Evolutionary conservation across 495 filamentous ascomycete genomes (phyloP), one percentile per base, ranked within the genome.

Genomic region (Penicillium odoratum): DNA sequence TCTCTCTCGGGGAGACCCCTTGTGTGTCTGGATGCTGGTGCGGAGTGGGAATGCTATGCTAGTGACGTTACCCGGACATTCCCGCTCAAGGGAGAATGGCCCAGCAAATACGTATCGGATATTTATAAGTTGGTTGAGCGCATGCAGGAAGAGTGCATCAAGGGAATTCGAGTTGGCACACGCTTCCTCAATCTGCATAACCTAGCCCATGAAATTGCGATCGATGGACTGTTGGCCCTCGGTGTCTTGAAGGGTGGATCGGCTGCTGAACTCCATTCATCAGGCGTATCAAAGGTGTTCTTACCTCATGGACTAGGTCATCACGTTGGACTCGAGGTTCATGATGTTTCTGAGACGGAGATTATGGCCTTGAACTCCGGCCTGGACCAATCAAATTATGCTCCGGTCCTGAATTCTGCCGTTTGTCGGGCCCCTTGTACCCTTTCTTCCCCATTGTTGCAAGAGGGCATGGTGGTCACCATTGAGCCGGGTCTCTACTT

Each of bases 401-500:
- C 59, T 15, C 53, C 60, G 5, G 57, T 68, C 26, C 53, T 74
- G 42, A 64, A 62, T 11, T 57, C 70, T 13, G 34, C 63, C 18
- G 51, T 55, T 10, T 62, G 57, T 51, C 65, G 62, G 26, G 56
- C 70, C 2, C 69, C 71, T 26, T 70, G 71, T 40, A 69, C 67
- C 4, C 30, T 68, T 1, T 69, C 72, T n/a, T 67, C 66, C 7
- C 77, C 80, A 51, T 63, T 68, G 49, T 69, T 95, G 51, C 78
- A 84, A 58, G 78, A 84, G 54, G 82, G 84, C 21, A 91, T 92
- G 87, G 82, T 96, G 15, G 83, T 96, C 15, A 96, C 92, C 0
- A 81, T 98, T 45, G 91, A 96, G 70, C 92, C 92, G 9, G 93
- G 93, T 25, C 83, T 98, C 70, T 91, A 91, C 73, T 98, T 98